Evolutionary conservation across 164 flowering plant species (phyloP).

Genomic region (Platanus orientalis): DNA sequence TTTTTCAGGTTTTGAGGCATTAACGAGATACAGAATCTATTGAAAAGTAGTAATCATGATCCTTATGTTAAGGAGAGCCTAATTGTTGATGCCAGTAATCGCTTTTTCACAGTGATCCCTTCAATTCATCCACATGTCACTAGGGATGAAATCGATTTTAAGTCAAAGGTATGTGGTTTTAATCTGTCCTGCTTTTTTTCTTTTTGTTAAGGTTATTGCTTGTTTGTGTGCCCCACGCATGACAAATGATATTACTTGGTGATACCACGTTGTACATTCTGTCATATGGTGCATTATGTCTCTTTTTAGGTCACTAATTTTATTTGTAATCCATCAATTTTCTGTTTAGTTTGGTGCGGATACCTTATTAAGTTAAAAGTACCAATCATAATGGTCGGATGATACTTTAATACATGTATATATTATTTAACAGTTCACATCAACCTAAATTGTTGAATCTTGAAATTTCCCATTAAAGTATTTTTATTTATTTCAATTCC

Average conservation of each 20-base stretch:
- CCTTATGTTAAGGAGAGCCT: constrained; percentile 65
- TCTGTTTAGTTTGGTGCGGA: no score
- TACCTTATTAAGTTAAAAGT: no score
- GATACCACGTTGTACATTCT: neutral
- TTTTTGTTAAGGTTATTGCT: neutral
- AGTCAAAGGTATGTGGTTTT: constrained; percentile 61
- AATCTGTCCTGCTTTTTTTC: neutral
- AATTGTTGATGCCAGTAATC: constrained; percentile 88
- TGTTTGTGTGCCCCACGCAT: neutral
- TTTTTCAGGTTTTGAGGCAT: constrained; percentile 84
- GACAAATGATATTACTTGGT: neutral
- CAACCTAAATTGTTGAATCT: no score
- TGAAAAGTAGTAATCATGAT: constrained; percentile 31
- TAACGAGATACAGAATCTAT: constrained; percentile 89
- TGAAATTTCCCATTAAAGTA: no score
- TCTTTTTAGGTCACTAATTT: no score
- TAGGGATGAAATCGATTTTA: constrained; percentile 75
- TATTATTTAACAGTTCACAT: no score
- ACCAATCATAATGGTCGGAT: no score
- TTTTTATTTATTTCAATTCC: no score
- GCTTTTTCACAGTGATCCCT: constrained; percentile 90
- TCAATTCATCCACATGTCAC: constrained; percentile 94
- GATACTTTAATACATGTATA: no score
- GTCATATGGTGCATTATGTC: no score
- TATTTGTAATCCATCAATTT: no score